Evolutionary conservation across 768 basidiomycete genomes (phyloP).

Genomic region (Pisolithus marmoratus): DNA sequence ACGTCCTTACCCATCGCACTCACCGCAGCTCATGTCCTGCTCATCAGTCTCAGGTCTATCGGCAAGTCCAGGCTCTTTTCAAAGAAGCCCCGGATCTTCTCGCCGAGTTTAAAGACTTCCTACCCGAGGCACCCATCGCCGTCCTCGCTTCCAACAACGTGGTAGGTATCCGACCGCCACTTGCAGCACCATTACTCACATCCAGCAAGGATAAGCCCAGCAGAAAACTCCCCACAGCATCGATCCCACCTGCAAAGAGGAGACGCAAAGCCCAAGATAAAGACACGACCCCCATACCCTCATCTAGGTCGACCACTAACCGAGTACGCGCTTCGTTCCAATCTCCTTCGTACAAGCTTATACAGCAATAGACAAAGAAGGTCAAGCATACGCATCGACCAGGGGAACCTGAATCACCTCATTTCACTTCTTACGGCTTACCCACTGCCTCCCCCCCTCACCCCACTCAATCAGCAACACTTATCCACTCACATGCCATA

Average conservation of each 20-base stretch:
- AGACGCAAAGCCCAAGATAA: slow-evolving; percentile 64
- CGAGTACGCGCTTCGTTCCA: slow-evolving; percentile 33
- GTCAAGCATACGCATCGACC: slow-evolving; percentile 57
- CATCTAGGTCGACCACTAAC: slow-evolving; percentile 42
- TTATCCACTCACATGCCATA: slow-evolving; percentile 22
- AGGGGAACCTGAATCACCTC: slow-evolving; percentile 49
- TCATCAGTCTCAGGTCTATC: slow-evolving; percentile 64
- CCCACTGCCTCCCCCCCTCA: slow-evolving; percentile 32
- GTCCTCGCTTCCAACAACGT: slow-evolving; percentile 35
- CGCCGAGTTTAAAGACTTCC: slow-evolving; percentile 75
- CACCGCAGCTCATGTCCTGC: slow-evolving; percentile 5
- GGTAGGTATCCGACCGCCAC: slow-evolving; percentile 46
- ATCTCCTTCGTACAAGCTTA: slow-evolving; percentile 1
- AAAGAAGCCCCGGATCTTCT: slow-evolving; percentile 76
- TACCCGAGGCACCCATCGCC: slow-evolving; percentile 57
- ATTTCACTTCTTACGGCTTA: slow-evolving; percentile 41
- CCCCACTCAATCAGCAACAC: slow-evolving; percentile 15
- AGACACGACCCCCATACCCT: slow-evolving; percentile 57
- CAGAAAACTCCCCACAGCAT: slow-evolving; percentile 36
- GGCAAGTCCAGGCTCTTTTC: slow-evolving; percentile 76
- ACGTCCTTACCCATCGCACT: slow-evolving; percentile 25
- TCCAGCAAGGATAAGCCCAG: slow-evolving; percentile 28
- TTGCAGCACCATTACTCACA: slow-evolving; percentile 36
- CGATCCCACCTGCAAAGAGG: slow-evolving; percentile 41
- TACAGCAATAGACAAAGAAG: slow-evolving; percentile 48